phyloP scores from a whole-genome alignment of 768 basidiomycete species.

The Termitomyces sp. region DNA sequence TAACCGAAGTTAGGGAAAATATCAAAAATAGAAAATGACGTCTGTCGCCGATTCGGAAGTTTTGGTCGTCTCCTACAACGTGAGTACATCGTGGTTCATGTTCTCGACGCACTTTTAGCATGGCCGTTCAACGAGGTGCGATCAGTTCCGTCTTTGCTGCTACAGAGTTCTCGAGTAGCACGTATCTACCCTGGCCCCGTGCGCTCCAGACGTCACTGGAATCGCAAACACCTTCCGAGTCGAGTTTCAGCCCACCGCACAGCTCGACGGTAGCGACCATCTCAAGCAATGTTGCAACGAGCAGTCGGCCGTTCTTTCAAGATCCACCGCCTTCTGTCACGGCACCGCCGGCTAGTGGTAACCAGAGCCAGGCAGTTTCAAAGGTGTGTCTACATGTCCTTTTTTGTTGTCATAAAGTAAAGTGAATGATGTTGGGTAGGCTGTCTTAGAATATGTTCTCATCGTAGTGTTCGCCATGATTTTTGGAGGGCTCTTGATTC shows the following conservation, averaged over 20 bases:
- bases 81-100: background rate
- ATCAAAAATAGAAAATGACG: background rate
- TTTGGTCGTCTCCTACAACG: background rate
- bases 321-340: constrained; percentile 15
- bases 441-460: constrained; percentile 26
- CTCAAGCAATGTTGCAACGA: background rate
- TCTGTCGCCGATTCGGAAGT: background rate
- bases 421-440: constrained; percentile 10
- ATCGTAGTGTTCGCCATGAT: constrained; percentile 20
- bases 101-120: background rate
- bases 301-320: constrained; percentile 20
- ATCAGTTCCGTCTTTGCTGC: background rate
- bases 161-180: background rate
- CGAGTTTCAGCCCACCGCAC: background rate
- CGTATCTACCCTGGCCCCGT: constrained; percentile 5
- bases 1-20: background rate
- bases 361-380: constrained; percentile 10
- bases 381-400: constrained; percentile 16
- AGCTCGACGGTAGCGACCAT: constrained; percentile 1
- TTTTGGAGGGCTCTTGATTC: constrained; percentile 16
- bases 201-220: background rate
- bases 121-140: background rate
- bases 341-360: background rate
- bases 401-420: background rate
- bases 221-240: background rate